Base-by-base conservation (phyloP, 306 rosid genomes). In the Prosopis cineraria region DNA sequence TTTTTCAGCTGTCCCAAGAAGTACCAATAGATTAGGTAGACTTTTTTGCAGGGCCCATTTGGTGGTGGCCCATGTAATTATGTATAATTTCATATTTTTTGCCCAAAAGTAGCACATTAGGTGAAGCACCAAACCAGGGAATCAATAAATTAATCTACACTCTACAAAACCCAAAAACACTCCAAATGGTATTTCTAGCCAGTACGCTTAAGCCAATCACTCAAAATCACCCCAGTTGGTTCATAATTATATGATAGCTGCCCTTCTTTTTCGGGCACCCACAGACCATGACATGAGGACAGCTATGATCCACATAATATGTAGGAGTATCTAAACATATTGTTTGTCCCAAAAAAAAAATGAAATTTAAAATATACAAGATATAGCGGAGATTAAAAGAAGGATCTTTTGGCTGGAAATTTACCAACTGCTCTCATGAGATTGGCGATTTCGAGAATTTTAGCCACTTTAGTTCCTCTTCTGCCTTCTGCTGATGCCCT, bases 371-470 rank as follows among this genome's bases (percentile, higher is more conserved):
- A 29, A 29, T 4, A 29, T 29, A 48, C 1, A 14, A 59, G 16
- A 29, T 59, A 29, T 27, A 14, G 20, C 14, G 7, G 11, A 29
- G 58, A 27, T 86, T 74, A 85, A 72, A 95, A 95, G 91, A 95
- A 87, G 72, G 99, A 93, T 65, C 91, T 88, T 72, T 95, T 95
- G 39, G 83, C 89, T 8, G 99, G 99, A 55, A 95, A 81, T 82
- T 95, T 91, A 75, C 99, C 98, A 75, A 95, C 98, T 12, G 96
- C 97, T 86, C 86, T 91, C 99, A 93, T 95, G 48, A 95, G 85
- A 66, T 82, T 83, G 79, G 94, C 87, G 52, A 93, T 79, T 80
- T 95, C 98, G 40, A 93, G 75, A 84, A 95, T 77, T 73, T 88
- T 86, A 0, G 99, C 96, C 64, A 85, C 94, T 85, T 95, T 93